Base-by-base conservation (phyloP, 192 early-diverging fungal genomes). In the Glomus cerebriforme region DNA sequence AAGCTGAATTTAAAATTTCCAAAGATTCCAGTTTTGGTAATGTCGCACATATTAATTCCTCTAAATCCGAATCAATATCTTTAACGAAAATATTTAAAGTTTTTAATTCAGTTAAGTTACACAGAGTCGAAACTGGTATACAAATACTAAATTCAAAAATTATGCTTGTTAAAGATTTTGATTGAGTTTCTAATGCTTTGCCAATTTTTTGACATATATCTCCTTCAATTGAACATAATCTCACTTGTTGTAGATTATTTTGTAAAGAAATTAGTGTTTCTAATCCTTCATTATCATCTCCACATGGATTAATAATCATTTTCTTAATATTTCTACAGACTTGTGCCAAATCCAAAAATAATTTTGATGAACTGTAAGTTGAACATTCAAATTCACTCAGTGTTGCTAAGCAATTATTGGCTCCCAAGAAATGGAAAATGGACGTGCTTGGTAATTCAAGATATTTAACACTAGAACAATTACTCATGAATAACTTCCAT, bases 401-500 rank as follows among this genome's bases (percentile, higher is more conserved):
- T 13, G 24, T 4, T n/a, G 62, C 10, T 31, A 64, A 29, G 29
- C 62, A 64, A 10, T 31, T 2, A 29, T 26, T 4, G 5, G 62
- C 24, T 1, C 62, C 62, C 24, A 12, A 27, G 29, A 64, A 31
- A 64, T 64, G 29, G 2, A 29, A 13, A 64, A 64, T 26, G 12
- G 62, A 27, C 29, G 29, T 17, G 2, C 22, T 64, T 31, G 62
- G 62, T 5, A 64, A 9, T 29, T 64, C 26, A 64, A 64, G 12
- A 64, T 64, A 64, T 64, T 29, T 64, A 26, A 64, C 24, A 26
- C 8, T 29, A 15, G 9, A 6, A 64, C 62, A 64, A 29, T 7
- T 29, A 26, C 22, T 64, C 62, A 64, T 64, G 62, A 64, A 64
- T 29, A 64, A 31, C 29, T 64, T 64, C 62, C 62, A 64, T 31